phyloP scores from a whole-genome alignment of 1,284 basidiomycete genomes.

The Microbotryum scabiosae region DNA sequence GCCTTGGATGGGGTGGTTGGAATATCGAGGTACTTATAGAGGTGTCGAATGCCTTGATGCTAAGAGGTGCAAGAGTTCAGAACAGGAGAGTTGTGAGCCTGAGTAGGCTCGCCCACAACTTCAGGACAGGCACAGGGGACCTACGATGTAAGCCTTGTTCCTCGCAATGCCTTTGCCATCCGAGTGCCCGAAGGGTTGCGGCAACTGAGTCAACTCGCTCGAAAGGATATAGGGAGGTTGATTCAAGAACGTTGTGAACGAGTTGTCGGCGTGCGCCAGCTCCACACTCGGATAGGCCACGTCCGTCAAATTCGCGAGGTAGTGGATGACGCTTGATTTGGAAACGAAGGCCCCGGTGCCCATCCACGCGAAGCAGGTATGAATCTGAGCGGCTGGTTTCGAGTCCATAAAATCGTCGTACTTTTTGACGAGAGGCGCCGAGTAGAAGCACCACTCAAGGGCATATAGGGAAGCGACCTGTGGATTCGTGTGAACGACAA shows the following conservation, averaged over 20 bases:
- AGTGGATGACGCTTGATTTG: slow-evolving; percentile 20
- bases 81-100: background rate
- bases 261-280: slow-evolving; percentile 33
- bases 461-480: slow-evolving; percentile 28
- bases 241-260: slow-evolving; percentile 34
- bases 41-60: slow-evolving; percentile 11
- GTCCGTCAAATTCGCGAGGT: slow-evolving; percentile 19
- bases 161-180: slow-evolving; percentile 27
- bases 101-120: background rate
- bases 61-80: background rate
- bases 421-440: too few species aligned
- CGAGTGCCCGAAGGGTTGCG: slow-evolving; percentile 20
- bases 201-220: slow-evolving; percentile 16
- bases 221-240: slow-evolving; percentile 30
- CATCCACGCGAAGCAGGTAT: slow-evolving; percentile 37
- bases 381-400: slow-evolving; percentile 5
- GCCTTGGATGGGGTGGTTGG: background rate
- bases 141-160: slow-evolving; percentile 32
- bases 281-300: slow-evolving; percentile 18
- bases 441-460: slow-evolving; percentile 36
- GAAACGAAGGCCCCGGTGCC: slow-evolving; percentile 35
- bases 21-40: slow-evolving; percentile 2
- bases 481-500: slow-evolving; percentile 23
- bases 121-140: background rate
- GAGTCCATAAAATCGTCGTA: background rate